Evolutionary conservation across 331 rosid genomes (phyloP).

Genomic region (Malus hybrid): DNA sequence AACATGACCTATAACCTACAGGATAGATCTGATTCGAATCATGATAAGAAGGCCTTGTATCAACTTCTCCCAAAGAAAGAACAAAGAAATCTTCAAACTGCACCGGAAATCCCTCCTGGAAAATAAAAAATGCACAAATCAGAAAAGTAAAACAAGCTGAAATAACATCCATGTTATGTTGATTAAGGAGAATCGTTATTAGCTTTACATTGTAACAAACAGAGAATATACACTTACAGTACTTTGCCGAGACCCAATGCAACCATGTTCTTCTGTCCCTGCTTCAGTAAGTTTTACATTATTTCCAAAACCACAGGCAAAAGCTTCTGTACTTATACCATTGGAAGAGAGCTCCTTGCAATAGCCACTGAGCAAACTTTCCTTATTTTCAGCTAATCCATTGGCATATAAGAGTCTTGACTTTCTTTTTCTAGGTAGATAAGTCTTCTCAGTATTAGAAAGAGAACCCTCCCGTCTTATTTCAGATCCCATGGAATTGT

Average conservation of each 20-base stretch:
- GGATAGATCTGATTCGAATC: conserved; percentile 62
- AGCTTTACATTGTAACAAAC: not conserved
- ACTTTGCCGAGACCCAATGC: conserved; percentile 27
- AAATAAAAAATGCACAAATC: conserved; percentile 29
- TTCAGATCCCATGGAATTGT: conserved; percentile 51
- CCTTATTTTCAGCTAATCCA: conserved; percentile 65
- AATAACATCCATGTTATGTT: not conserved
- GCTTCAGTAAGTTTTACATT: conserved; percentile 35
- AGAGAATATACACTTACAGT: conserved; percentile 43
- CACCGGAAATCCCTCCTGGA: conserved; percentile 85
- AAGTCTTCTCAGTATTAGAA: conserved; percentile 39
- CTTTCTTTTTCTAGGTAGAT: conserved; percentile 65
- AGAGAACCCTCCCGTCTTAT: conserved; percentile 46
- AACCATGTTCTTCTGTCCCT: conserved; percentile 31
- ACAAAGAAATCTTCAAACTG: conserved; percentile 84
- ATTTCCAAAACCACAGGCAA: conserved; percentile 31
- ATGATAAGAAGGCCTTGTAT: conserved; percentile 65
- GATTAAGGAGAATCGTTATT: not conserved
- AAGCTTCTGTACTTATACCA: conserved; percentile 27
- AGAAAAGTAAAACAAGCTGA: conserved; percentile 22
- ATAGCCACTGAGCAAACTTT: conserved; percentile 26
- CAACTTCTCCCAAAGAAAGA: conserved; percentile 83
- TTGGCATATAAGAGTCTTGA: conserved; percentile 37
- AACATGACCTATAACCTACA: conserved; percentile 74
- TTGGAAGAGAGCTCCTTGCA: conserved; percentile 43